These are phyloP conservation scores for Scalesia atractyloides DNA, from an alignment of 129 eudicot species.

Conservation along the genomic window DNA sequence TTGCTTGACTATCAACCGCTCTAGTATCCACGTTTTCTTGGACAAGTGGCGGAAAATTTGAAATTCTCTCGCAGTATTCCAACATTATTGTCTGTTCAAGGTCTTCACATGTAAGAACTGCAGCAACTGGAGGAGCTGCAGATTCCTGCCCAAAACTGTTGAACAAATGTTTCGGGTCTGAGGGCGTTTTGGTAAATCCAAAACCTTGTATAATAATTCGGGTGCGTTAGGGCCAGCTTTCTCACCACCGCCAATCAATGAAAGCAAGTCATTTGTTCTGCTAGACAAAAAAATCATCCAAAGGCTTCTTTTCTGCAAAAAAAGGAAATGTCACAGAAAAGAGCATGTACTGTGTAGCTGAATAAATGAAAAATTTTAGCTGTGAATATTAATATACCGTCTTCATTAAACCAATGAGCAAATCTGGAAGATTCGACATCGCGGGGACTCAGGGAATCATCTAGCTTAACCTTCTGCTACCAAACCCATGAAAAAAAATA, in stretches of 20 bases:
- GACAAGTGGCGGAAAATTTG: slow-evolving; percentile 44
- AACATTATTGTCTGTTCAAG: slow-evolving; percentile 89
- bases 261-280: slow-evolving; percentile 66
- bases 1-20: slow-evolving; percentile 60
- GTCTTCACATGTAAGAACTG: slow-evolving; percentile 92
- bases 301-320: slow-evolving; percentile 54
- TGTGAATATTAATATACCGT: slow-evolving; percentile 40
- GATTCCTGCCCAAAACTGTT: slow-evolving; percentile 42
- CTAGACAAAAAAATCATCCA: slow-evolving; percentile 43
- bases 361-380: slow-evolving; percentile 8
- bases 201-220: slow-evolving; percentile 34
- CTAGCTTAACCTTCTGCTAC: slow-evolving; percentile 53
- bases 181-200: slow-evolving; percentile 34
- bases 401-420: slow-evolving; percentile 87
- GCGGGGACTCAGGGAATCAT: slow-evolving; percentile 51
- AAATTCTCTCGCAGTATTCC: slow-evolving; percentile 51
- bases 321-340: neutral
- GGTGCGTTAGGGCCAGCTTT: slow-evolving; percentile 49
- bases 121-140: slow-evolving; percentile 48
- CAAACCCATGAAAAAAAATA: slow-evolving; percentile 2
- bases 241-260: slow-evolving; percentile 71
- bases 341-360: neutral
- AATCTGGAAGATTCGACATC: slow-evolving; percentile 69
- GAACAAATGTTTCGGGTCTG: slow-evolving; percentile 44
- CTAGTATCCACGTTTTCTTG: slow-evolving; percentile 35